A percentile compares a stretch with the other conserved stretches of the same genome.
phyloP scores from a whole-genome alignment of 805 yeast species.

The Myxozyma mucilagina region DNA sequence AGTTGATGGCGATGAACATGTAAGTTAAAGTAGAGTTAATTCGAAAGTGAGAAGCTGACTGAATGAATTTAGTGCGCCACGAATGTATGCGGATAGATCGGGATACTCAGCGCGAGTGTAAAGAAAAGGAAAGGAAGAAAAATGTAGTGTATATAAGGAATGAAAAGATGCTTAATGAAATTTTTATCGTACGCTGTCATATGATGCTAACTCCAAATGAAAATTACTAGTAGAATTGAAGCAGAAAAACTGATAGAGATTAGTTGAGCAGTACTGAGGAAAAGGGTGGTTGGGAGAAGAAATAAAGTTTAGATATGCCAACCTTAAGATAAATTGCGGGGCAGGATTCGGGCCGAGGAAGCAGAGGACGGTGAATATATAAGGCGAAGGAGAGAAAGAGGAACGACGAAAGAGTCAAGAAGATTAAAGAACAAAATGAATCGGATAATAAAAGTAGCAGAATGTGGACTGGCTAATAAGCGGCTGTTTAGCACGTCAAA shows the following conservation, averaged over 20 bases:
- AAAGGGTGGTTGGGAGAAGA: too few relatives aligned
- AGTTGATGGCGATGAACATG: constrained; percentile 98
- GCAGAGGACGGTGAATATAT: background rate
- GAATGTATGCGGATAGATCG: constrained; percentile 91
- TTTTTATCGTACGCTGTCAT: background rate
- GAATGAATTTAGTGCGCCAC: constrained; percentile 50
- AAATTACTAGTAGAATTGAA: background rate
- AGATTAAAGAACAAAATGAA: background rate
- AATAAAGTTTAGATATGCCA: background rate
- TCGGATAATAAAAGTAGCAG: background rate
- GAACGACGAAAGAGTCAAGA: too few relatives aligned
- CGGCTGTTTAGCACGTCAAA: background rate
- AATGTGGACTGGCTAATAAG: background rate
- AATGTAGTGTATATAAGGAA: background rate
- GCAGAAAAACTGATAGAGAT: background rate
- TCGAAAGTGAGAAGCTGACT: background rate
- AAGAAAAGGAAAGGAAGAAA: background rate
- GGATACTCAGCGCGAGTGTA: constrained; percentile 46
- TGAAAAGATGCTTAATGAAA: background rate
- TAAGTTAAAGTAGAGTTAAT: constrained; percentile 1
- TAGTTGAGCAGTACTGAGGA: too few relatives aligned
- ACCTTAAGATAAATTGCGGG: background rate
- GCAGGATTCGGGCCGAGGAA: background rate
- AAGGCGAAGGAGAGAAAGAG: background rate
- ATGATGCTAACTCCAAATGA: too few relatives aligned